Conservation (phyloP, 1,139 yeast species). For the Hansenula sp. region DNA sequence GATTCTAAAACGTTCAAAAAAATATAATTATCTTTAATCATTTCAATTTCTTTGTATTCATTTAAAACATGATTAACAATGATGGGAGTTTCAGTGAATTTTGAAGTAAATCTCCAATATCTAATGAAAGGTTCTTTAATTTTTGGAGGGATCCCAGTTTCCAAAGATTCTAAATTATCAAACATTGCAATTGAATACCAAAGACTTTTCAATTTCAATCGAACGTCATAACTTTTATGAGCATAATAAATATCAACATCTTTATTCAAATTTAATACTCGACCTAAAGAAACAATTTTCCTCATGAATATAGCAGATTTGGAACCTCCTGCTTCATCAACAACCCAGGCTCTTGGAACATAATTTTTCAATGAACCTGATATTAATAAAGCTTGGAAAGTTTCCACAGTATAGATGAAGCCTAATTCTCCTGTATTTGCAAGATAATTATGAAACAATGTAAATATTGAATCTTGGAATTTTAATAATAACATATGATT, state of each 20-base stretch:
- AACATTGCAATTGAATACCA: constrained; percentile 11
- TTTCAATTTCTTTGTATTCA: not conserved
- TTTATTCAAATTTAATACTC: constrained; percentile 8
- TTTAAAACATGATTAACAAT: not conserved
- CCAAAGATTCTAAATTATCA: constrained; percentile 13
- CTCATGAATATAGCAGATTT: not conserved
- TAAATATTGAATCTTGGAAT: not conserved
- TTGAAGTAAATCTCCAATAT: constrained; percentile 3
- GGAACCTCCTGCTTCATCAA: not conserved
- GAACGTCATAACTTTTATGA: constrained; percentile 1
- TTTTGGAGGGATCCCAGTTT: constrained; percentile 12
- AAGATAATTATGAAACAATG: not conserved
- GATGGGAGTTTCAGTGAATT: not conserved
- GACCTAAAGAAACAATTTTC: constrained; percentile 8
- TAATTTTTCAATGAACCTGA: not conserved
- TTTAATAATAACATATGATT: not conserved
- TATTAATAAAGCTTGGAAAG: not conserved
- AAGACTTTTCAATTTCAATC: constrained; percentile 9
- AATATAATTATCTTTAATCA: constrained; percentile 1
- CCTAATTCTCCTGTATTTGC: not conserved
- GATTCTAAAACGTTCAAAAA: constrained; percentile 9
- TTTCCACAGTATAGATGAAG: not conserved
- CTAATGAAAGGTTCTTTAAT: constrained; percentile 2
- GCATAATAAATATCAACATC: constrained; percentile 12
- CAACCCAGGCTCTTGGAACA: not conserved